Percentiles rank a stretch among this genome's conserved stretches.
Evolutionary conservation across 192 early-diverging fungal species (phyloP).

Genomic region (Podila horticola): DNA sequence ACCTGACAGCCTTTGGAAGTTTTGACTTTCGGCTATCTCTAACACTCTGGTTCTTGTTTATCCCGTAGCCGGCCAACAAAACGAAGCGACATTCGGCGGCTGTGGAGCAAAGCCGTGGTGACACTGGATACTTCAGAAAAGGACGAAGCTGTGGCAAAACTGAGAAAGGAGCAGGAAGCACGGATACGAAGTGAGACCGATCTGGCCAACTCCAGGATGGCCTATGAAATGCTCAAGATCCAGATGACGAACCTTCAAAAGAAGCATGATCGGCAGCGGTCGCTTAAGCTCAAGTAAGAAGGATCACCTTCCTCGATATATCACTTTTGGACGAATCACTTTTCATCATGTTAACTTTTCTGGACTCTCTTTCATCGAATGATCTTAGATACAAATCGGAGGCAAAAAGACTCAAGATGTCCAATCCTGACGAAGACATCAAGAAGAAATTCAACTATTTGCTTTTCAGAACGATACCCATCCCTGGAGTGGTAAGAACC

Average conservation of each 20-base stretch:
- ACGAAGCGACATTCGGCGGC: slow-evolving; percentile 40
- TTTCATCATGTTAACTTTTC: neutral
- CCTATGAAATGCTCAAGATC: slow-evolving; percentile 34
- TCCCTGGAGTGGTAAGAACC: neutral
- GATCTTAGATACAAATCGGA: neutral
- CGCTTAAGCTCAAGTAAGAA: slow-evolving; percentile 26
- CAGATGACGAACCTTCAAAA: slow-evolving; percentile 36
- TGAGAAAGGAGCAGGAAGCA: slow-evolving; percentile 22
- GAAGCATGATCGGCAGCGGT: slow-evolving; percentile 23
- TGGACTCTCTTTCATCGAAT: neutral
- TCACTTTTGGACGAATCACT: neutral
- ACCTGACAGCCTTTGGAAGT: neutral
- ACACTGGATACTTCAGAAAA: slow-evolving; percentile 38
- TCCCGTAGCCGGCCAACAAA: slow-evolving; percentile 15
- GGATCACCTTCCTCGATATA: no score
- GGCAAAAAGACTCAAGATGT: neutral
- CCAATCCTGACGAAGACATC: neutral
- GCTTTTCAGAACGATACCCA: neutral
- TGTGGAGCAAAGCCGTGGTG: slow-evolving; percentile 49
- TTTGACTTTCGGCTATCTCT: neutral
- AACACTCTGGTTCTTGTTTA: neutral
- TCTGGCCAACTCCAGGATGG: slow-evolving; percentile 26
- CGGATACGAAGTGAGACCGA: slow-evolving; percentile 23
- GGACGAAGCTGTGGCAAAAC: slow-evolving; percentile 20
- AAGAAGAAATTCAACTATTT: slow-evolving; percentile 1